A percentile compares a stretch with the other conserved stretches of the same genome.
These are phyloP conservation scores for Takashimella tepidaria DNA, from an alignment of 1,284 basidiomycete species.

Conservation along the genomic window DNA sequence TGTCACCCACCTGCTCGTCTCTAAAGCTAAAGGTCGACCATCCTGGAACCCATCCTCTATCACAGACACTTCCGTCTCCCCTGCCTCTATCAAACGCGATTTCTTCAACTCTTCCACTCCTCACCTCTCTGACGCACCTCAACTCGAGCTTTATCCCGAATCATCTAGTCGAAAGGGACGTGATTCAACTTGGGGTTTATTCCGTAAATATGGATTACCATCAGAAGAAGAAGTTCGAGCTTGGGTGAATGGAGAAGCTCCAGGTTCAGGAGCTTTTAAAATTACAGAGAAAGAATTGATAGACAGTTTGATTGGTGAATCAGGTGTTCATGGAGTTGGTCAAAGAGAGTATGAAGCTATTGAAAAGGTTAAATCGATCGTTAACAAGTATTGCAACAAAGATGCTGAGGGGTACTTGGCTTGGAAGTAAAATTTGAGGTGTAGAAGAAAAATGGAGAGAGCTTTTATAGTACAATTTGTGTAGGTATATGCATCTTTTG, in stretches of 20 bases:
- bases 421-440: constrained; percentile 24
- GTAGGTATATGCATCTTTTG: not conserved
- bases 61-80: constrained; percentile 51
- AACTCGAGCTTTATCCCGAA: constrained; percentile 28
- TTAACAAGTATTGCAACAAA: constrained; percentile 29
- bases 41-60: constrained; percentile 57
- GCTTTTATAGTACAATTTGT: not conserved
- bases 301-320: constrained; percentile 20
- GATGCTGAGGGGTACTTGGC: constrained; percentile 39
- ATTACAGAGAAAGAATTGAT: constrained; percentile 39
- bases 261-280: constrained; percentile 43
- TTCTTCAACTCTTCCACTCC: constrained; percentile 51
- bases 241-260: constrained; percentile 35
- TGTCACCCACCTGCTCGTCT: constrained; percentile 65
- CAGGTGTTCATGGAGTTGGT: not conserved
- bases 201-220: constrained; percentile 44
- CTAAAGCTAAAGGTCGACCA: constrained; percentile 53
- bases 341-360: not conserved
- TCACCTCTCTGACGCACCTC: constrained; percentile 61
- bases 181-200: constrained; percentile 44
- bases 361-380: constrained; percentile 18
- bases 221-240: constrained; percentile 34
- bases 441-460: not conserved
- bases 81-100: constrained; percentile 49
- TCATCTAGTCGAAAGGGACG: constrained; percentile 17